Evolutionary conservation across 306 rosid genomes (phyloP).

Genomic region (Arachis hypogaea): DNA sequence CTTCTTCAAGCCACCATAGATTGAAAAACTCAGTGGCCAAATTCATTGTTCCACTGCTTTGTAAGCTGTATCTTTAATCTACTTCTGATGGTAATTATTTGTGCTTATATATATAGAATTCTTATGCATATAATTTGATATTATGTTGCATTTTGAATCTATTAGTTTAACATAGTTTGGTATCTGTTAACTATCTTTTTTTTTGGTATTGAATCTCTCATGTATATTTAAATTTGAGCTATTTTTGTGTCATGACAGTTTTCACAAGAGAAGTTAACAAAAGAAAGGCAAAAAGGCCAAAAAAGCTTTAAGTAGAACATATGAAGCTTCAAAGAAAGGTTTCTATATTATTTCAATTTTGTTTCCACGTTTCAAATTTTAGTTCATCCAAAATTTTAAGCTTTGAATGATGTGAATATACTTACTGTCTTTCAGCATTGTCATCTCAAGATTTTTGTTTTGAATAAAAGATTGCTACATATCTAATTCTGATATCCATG

Average conservation of each 20-base stretch:
- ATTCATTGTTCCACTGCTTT: constrained; percentile 70
- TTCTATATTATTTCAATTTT: constrained; percentile 18
- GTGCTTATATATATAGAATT: not conserved
- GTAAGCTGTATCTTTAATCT: constrained; percentile 53
- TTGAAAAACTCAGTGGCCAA: constrained; percentile 57
- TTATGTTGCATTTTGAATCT: not conserved
- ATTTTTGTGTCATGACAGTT: not conserved
- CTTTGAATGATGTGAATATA: constrained; percentile 3
- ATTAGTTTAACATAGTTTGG: not conserved
- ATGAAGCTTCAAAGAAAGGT: constrained; percentile 75
- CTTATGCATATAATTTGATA: not conserved
- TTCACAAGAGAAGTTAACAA: no score
- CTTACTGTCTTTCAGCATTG: no score
- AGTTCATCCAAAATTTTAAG: no score
- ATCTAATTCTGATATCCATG: no score
- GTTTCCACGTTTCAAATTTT: not conserved
- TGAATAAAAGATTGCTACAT: no score
- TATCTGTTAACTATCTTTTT: not conserved
- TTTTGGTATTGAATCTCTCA: not conserved
- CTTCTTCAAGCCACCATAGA: constrained; percentile 46
- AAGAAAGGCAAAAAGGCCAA: no score
- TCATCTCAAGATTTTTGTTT: no score
- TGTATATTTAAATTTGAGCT: not conserved
- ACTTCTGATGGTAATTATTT: constrained; percentile 53
- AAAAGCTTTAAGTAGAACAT: not conserved